These are phyloP conservation scores for Dianthus caryophyllus DNA, from an alignment of 148 eudicot species.

Conservation along the genomic window DNA sequence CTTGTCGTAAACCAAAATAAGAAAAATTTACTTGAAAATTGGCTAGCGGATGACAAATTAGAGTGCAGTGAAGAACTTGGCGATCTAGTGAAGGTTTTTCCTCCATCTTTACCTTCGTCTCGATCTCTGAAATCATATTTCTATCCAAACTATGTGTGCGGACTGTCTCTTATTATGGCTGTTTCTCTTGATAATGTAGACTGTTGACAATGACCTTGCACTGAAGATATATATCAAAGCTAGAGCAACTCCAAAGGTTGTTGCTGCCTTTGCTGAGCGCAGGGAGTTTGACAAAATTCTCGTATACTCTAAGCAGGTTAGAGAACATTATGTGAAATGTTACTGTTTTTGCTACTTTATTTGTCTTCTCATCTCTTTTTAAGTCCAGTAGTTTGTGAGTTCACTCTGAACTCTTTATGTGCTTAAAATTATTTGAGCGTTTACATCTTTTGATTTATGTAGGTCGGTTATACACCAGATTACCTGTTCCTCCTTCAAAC, in stretches of 20 bases:
- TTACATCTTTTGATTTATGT: background rate
- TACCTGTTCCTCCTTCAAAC: constrained; percentile 35
- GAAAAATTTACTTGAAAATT: constrained; percentile 84
- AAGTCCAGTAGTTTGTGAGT: background rate
- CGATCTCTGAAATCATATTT: background rate
- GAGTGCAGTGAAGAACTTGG: constrained; percentile 99
- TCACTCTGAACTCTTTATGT: background rate
- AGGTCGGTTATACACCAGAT: constrained; percentile 37
- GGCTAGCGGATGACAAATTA: constrained; percentile 96
- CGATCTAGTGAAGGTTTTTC: constrained; percentile 86
- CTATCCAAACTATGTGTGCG: background rate
- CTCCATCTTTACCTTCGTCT: background rate
- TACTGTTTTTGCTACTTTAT: background rate
- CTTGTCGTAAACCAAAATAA: constrained; percentile 95
- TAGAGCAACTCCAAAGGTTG: constrained; percentile 56
- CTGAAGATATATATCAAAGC: constrained; percentile 92
- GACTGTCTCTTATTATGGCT: constrained; percentile 6
- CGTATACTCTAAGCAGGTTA: constrained; percentile 34
- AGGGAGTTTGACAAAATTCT: constrained; percentile 37
- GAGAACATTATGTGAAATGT: background rate
- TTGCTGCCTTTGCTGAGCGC: constrained; percentile 37
- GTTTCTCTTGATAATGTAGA: constrained; percentile 42
- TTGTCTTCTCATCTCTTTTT: background rate
- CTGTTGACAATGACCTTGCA: constrained; percentile 96
- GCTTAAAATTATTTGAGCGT: background rate